A percentile compares a stretch with the other conserved stretches of the same genome.
phyloP scores from a whole-genome alignment of 495 filamentous ascomycete genomes.

The Melanomma pulvis-pyrius region DNA sequence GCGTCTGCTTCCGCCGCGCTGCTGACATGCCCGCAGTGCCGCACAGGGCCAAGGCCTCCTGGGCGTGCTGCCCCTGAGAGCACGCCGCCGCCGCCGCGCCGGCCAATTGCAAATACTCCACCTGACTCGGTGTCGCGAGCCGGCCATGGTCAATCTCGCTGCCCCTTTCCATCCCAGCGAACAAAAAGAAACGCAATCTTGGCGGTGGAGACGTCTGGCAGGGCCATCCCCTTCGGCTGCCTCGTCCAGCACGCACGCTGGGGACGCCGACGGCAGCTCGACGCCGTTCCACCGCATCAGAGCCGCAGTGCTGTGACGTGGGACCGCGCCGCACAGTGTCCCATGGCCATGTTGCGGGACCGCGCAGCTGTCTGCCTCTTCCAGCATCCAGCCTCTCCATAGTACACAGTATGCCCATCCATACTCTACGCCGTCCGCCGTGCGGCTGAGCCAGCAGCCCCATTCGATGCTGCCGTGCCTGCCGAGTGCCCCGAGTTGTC shows the following conservation, averaged over 20 bases:
- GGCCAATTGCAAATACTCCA: no score
- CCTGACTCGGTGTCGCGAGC: neutral
- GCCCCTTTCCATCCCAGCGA: neutral
- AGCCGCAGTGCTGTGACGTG: neutral
- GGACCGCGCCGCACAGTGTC: slow-evolving; percentile 12
- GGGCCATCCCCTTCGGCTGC: neutral
- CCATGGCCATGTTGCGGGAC: slow-evolving; percentile 8
- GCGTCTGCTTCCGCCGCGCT: neutral
- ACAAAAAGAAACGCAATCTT: neutral
- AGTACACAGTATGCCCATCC: neutral
- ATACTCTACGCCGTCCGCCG: neutral
- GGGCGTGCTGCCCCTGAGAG: neutral
- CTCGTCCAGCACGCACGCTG: neutral
- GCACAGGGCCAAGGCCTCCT: neutral
- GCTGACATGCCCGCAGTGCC: neutral
- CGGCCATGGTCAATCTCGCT: neutral
- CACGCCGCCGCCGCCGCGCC: neutral
- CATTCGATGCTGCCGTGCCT: neutral
- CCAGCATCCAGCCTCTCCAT: neutral
- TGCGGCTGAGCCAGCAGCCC: slow-evolving; percentile 12
- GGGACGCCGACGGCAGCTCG: neutral
- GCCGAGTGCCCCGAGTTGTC: neutral
- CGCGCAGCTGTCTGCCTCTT: neutral
- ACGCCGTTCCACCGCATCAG: slow-evolving; percentile 8
- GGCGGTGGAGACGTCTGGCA: neutral